Evolutionary conservation across 768 basidiomycete genomes (phyloP).

Genomic region (Kondoa malvinella): DNA sequence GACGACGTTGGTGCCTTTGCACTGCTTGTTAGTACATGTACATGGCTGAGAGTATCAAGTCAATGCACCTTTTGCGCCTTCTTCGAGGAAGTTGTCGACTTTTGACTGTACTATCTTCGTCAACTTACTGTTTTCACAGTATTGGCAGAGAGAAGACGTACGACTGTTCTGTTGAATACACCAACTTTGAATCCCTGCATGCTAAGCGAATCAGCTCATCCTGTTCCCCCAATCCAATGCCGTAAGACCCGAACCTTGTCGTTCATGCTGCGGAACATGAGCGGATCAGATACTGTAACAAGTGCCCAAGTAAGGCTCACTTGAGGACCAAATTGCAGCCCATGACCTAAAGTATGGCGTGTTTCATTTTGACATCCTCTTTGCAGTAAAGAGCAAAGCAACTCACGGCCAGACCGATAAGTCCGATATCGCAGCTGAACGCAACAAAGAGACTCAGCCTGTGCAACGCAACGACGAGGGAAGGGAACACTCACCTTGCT

Average conservation of each 20-base stretch:
- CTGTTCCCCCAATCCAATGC: no score
- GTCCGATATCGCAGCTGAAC: constrained; percentile 1
- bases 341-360: not conserved
- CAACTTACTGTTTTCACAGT: not conserved
- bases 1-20: constrained; percentile 73
- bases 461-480: no score
- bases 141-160: not conserved
- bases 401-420: constrained; percentile 7
- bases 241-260: constrained; percentile 7
- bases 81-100: constrained; percentile 83
- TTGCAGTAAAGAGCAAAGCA: no score
- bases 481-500: constrained; percentile 43
- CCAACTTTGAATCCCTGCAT: constrained; percentile 78
- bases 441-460: constrained; percentile 17
- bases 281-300: not conserved
- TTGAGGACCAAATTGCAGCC: not conserved
- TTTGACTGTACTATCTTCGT: constrained; percentile 40
- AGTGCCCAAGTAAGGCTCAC: not conserved
- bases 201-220: not conserved
- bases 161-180: constrained; percentile 86
- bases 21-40: not conserved
- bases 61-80: constrained; percentile 84
- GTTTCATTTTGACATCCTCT: not conserved
- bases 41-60: not conserved
- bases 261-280: constrained; percentile 4